phyloP scores from a whole-genome alignment of 2,329 filamentous ascomycete genomes.

The Cadophora luteo-olivacea region DNA sequence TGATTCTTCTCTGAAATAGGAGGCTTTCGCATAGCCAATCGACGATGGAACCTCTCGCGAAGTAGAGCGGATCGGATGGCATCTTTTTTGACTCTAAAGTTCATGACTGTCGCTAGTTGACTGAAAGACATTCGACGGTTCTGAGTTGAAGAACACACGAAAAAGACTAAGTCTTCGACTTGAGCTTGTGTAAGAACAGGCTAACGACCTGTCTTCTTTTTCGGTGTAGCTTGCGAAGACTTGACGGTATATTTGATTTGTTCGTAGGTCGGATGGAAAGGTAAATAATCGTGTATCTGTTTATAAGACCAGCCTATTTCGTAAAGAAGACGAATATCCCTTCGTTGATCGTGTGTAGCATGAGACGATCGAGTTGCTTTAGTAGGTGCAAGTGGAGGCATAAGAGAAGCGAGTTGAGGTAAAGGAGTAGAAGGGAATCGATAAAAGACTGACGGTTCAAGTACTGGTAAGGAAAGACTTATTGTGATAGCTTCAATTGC shows the following conservation, averaged over 20 bases:
- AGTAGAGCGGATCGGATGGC: conserved; percentile 26
- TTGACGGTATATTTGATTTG: conserved; percentile 1
- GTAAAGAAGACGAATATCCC: conserved; percentile 4
- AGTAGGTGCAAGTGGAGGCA: neutral
- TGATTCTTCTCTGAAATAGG: conserved; percentile 25
- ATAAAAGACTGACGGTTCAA: too few species aligned
- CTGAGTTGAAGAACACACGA: conserved; percentile 23
- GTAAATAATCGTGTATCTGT: neutral
- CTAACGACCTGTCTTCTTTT: conserved; percentile 19
- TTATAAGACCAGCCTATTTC: conserved; percentile 16
- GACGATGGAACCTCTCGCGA: conserved; percentile 25
- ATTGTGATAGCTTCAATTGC: neutral
- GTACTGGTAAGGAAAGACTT: too few species aligned
- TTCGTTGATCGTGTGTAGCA: neutral
- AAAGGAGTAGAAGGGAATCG: too few species aligned
- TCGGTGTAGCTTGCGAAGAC: neutral
- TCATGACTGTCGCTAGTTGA: conserved; percentile 19
- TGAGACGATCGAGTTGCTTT: neutral
- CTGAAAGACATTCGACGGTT: conserved; percentile 27
- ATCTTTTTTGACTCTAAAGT: conserved; percentile 28
- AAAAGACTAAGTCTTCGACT: conserved; percentile 29
- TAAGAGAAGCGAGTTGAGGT: neutral
- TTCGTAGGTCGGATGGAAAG: neutral
- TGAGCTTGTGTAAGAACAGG: conserved; percentile 32
- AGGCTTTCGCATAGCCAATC: conserved; percentile 28